Evolutionary conservation across 768 basidiomycete species (phyloP).

Genomic region (Russula sp.): DNA sequence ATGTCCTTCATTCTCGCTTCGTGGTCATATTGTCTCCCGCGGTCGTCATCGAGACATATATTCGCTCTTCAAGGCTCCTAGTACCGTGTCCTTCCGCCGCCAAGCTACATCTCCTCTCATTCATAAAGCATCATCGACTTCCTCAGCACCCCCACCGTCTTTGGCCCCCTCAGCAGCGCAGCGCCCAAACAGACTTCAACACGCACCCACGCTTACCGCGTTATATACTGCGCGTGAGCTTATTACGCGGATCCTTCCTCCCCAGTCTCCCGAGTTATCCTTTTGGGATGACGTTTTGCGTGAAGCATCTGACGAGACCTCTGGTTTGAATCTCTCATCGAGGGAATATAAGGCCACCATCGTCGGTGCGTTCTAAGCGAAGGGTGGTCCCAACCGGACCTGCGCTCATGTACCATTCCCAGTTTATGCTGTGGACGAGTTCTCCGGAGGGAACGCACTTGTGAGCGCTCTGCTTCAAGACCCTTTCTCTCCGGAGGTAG

Average conservation of each 20-base stretch:
- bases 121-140: background rate
- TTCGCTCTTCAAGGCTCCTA: background rate
- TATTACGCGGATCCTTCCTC: constrained; percentile 13
- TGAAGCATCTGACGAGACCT: constrained; percentile 13
- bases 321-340: constrained; percentile 4
- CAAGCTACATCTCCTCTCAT: background rate
- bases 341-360: constrained; percentile 1
- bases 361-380: constrained; percentile 12
- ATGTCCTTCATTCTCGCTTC: constrained; percentile 1
- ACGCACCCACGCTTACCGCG: constrained; percentile 17
- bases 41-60: background rate
- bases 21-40: background rate
- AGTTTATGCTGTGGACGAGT: constrained; percentile 58
- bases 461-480: constrained; percentile 68
- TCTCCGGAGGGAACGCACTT: constrained; percentile 49
- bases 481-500: constrained; percentile 53
- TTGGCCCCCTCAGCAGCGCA: background rate
- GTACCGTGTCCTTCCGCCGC: background rate
- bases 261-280: constrained; percentile 9
- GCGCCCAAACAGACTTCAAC: background rate
- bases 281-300: constrained; percentile 20
- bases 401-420: background rate
- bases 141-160: background rate
- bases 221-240: constrained; percentile 18
- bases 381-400: background rate